Base-by-base conservation (phyloP, 164 flowering plant species). In the Tinospora cordifolia region DNA sequence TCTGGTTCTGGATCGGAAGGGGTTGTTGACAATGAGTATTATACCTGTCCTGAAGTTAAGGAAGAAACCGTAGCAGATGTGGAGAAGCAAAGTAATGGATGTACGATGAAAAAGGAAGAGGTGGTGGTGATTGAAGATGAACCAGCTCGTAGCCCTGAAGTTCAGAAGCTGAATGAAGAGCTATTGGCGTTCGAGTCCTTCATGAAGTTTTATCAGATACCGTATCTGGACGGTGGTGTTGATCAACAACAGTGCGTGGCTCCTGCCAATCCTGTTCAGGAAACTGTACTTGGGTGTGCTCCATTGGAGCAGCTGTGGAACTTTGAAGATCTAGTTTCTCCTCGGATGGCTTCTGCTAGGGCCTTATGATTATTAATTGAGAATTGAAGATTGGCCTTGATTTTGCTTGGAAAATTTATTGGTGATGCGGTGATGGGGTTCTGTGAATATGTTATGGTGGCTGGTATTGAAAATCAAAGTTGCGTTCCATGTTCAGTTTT, bases 201-300 rank as follows among this genome's bases (percentile, higher is more conserved):
- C 71, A 89, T 93, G 90, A 88, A 83, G 74, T 90, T 93, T 63
- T 87, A 85, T 66, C 87, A 90, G 71, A 81, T 87, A 46, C 93
- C 95, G 9, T 88, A 87, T 71, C 77, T 84, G 27, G 95, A 84
- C 21, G 93, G 93, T 57, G 39, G 66, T 41, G 34, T n/a, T 15
- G 70, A 72, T 49, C 57, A 4, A 0, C 73, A 64, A 10, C 72
- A 70, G 2, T 9, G 46, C 11, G 57, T 72, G 63, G 71, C 38
- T 46, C 63, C 74, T 47, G 64, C 74, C 17, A 69, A 64, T 62
- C 21, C 77, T 36, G 75, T 72, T 13, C 84, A 81, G 73, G 92
- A 84, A 13, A 76, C 58, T 27, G 74, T 67, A 0, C 77, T 79
- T 0, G 91, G 76, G 3, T 72, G 70, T 51, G 71, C 65, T 40